A percentile compares a stretch with the other conserved stretches of the same genome.
These are phyloP conservation scores for Saccharomyces hybrid DNA, from an alignment of 1,139 yeast genomes.

Conservation along the genomic window DNA sequence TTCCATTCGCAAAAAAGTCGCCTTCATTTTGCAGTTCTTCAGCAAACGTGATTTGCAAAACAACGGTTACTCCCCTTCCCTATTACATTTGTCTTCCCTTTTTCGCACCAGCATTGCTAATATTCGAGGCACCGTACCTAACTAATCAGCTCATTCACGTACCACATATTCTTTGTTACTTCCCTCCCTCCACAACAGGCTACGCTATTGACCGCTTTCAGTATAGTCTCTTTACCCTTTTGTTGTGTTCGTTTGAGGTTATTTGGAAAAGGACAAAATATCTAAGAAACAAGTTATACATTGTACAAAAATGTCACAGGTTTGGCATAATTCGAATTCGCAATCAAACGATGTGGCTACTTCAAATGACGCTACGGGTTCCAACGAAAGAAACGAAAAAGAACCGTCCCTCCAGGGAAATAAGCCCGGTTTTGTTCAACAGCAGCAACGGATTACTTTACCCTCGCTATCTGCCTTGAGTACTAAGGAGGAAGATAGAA, in stretches of 20 bases:
- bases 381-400: background rate
- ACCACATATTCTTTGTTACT: background rate
- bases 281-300: background rate
- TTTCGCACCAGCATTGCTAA: background rate
- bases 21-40: background rate
- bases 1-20: background rate
- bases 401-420: background rate
- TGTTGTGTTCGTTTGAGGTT: background rate
- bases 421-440: background rate
- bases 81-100: background rate
- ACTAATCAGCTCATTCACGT: background rate
- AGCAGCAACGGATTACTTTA: conserved; percentile 4
- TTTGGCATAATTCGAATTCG: background rate
- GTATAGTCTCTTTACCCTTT: background rate
- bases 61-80: background rate
- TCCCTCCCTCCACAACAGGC: background rate
- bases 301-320: conserved; percentile 4
- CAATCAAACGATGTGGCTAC: conserved; percentile 2
- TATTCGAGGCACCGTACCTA: background rate
- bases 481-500: background rate
- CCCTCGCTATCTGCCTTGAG: conserved; percentile 8
- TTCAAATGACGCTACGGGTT: background rate
- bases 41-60: background rate
- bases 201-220: background rate
- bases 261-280: background rate